Evolutionary conservation across 805 yeast species (phyloP), one percentile per base, ranked within the genome.

Genomic region (Cyberlindnera euphorbiae): DNA sequence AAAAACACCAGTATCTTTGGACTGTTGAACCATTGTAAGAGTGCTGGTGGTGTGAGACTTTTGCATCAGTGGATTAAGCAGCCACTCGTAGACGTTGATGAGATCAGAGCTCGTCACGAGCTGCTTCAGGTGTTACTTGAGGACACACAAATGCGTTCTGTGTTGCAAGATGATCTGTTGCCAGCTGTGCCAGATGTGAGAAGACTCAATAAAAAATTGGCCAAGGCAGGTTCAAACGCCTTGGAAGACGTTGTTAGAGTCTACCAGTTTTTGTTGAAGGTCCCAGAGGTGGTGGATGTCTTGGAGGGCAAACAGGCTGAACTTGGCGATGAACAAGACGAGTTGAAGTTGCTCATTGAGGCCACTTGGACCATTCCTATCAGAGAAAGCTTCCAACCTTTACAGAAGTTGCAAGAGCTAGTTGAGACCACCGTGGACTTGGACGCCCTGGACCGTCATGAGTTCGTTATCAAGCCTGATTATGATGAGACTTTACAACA

Each of bases 21-120:
- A 17, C 67, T 93, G 29, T 64, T 93, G 50, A 90, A 93, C 64
- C 77, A 80, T 48, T 90, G 97, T 66, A 87, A 84, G 50, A 82
- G 95, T 4, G 71, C 77, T 2, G 87, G 93, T n/a, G 99, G 99
- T 7, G 67, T 90, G 2, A 71, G 97, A 45, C 62, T 89, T 33
- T 69, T 93, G 17, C 79, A 93, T 12, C 96, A 87, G 53, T 93
- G 98, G 98, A 69, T 93, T 42, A 93, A 90, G 54, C 98, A 93
- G 60, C 99, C 99, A 1, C 68, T 93, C 32, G 79, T 95, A 35
- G 77, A 77, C 46, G 53, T 71, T 9, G 53, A 49, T 0, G 76
- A 69, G 33, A 88, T 93, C 26, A 58, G 63, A 26, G 67, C 77
- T 29, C 71, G 99, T 33, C 96, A 85, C 46, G 58, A 64, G 7